Conservation (phyloP, 352 stramenopile genomes). For the Pythium brassicae region DNA sequence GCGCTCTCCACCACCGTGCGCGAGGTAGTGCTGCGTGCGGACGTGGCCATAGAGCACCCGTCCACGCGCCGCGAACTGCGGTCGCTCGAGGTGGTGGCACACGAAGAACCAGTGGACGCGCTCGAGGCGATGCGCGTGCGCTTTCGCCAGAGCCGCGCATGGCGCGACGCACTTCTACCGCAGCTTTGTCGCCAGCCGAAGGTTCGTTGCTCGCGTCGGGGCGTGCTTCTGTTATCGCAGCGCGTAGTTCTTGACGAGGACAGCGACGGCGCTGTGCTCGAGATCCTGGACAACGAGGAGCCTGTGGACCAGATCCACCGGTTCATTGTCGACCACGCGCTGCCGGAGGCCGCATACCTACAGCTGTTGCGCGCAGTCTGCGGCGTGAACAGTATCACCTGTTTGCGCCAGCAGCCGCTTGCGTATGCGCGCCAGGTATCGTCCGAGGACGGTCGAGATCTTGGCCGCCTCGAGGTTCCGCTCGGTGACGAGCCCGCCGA, state of each 20-base stretch:
- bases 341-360: conserved; percentile 24
- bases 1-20: neutral
- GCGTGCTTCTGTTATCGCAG: conserved; percentile 42
- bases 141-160: conserved; percentile 27
- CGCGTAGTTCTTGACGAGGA: conserved; percentile 18
- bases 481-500: conserved; percentile 51
- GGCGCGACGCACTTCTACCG: conserved; percentile 33
- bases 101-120: conserved; percentile 47
- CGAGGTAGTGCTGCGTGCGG: conserved; percentile 9
- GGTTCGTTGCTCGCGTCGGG: conserved; percentile 35
- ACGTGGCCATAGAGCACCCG: conserved; percentile 12
- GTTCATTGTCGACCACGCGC: conserved; percentile 48
- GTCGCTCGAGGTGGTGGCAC: conserved; percentile 27
- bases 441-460: conserved; percentile 16
- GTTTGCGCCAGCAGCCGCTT: conserved; percentile 31
- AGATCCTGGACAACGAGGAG: conserved; percentile 65
- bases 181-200: conserved; percentile 33
- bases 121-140: conserved; percentile 43
- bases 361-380: conserved; percentile 46
- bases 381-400: conserved; percentile 17
- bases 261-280: conserved; percentile 31
- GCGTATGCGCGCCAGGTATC: conserved; percentile 52
- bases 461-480: conserved; percentile 48
- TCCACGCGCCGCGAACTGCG: conserved; percentile 12
- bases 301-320: conserved; percentile 69